These are phyloP conservation scores for Mrakia frigida DNA, from an alignment of 768 basidiomycete species.

Conservation along the genomic window DNA sequence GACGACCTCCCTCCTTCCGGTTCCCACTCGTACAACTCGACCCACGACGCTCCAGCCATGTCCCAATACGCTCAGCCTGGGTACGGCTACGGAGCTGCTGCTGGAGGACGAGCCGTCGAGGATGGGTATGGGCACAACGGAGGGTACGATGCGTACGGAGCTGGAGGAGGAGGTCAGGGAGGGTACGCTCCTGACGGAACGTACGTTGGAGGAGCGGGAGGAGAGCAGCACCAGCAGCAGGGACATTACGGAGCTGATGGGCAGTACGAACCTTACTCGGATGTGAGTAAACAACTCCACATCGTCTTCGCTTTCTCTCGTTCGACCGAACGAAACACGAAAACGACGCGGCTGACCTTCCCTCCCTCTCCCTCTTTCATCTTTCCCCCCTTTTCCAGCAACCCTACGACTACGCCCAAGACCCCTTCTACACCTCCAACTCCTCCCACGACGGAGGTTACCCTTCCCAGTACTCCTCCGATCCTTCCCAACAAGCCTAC, in stretches of 20 bases:
- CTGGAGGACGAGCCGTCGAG: conserved; percentile 8
- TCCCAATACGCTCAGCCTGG: conserved; percentile 26
- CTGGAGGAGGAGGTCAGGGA: background rate
- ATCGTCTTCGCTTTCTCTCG: background rate
- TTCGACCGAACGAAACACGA: too few relatives aligned
- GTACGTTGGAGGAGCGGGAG: conserved; percentile 7
- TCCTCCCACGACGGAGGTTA: background rate
- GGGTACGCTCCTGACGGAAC: background rate
- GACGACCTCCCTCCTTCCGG: conserved; percentile 24
- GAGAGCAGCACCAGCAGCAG: conserved; percentile 7
- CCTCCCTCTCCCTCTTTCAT: too few relatives aligned
- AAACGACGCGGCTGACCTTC: too few relatives aligned
- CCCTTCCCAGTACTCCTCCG: background rate
- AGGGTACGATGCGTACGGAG: conserved; percentile 14
- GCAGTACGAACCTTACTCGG: conserved; percentile 25
- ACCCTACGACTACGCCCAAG: conserved; percentile 24
- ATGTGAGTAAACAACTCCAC: conserved; percentile 13
- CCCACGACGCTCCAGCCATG: conserved; percentile 29
- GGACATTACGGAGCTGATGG: conserved; percentile 23
- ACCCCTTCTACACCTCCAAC: conserved; percentile 16
- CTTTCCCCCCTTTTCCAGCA: background rate
- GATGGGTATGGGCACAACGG: background rate
- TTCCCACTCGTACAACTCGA: conserved; percentile 26
- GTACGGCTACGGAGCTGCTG: conserved; percentile 17
- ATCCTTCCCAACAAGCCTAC: background rate